Conservation (phyloP, 2,329 filamentous ascomycete genomes). For the Pseudocercospora eumusae region DNA sequence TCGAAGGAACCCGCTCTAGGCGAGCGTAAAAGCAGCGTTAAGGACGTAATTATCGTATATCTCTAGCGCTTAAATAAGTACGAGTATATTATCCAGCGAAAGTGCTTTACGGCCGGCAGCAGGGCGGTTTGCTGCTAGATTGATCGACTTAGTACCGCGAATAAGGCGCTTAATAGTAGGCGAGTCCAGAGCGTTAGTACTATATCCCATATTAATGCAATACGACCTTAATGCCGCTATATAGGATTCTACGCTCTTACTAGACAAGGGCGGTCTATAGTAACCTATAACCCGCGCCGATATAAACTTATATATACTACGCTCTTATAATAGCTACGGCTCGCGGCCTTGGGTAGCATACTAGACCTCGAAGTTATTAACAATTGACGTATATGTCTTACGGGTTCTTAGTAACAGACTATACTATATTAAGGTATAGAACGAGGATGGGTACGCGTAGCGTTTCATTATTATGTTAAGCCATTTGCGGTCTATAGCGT, state of each 20-base stretch:
- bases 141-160: not conserved
- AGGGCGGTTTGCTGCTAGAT: too few relatives aligned
- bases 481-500: not conserved
- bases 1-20: not conserved
- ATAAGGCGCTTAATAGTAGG: not conserved
- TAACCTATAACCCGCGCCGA: not conserved
- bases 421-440: not conserved
- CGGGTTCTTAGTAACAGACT: not conserved
- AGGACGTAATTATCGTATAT: not conserved
- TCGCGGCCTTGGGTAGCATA: not conserved
- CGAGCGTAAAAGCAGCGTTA: not conserved
- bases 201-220: not conserved
- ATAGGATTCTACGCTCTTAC: not conserved
- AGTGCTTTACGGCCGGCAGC: not conserved
- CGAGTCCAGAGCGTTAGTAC: not conserved
- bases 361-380: not conserved
- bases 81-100: not conserved
- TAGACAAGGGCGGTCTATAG: not conserved
- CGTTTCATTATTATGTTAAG: not conserved
- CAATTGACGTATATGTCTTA: not conserved
- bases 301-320: not conserved
- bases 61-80: not conserved
- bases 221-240: not conserved
- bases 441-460: not conserved
- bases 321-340: not conserved